Percentiles rank a stretch among this genome's conserved stretches.
These are phyloP conservation scores for Neurospora terricola DNA, from an alignment of 495 filamentous ascomycete species.

Conservation along the genomic window DNA sequence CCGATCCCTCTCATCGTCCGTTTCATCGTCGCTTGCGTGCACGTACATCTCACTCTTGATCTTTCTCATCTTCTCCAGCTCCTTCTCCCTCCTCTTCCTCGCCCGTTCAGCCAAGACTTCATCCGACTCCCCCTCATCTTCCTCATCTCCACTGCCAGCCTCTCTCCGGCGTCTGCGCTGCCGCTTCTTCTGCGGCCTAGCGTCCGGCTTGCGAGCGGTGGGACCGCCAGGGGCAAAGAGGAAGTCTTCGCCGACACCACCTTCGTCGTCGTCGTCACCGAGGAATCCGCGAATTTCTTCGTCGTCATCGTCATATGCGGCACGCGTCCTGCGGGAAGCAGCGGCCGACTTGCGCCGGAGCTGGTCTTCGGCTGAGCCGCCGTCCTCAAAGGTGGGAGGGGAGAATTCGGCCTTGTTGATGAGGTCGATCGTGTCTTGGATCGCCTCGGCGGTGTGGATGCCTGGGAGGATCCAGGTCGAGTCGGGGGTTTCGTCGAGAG, in stretches of 20 bases:
- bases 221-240: slow-evolving; percentile 62
- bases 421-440: slow-evolving; percentile 48
- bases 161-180: slow-evolving; percentile 29
- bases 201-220: slow-evolving; percentile 36
- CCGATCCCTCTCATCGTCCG: slow-evolving; percentile 56
- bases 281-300: slow-evolving; percentile 46
- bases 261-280: slow-evolving; percentile 52
- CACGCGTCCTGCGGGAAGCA: slow-evolving; percentile 24
- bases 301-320: slow-evolving; percentile 52
- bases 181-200: slow-evolving; percentile 34
- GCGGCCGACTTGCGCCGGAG: slow-evolving; percentile 57
- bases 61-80: slow-evolving; percentile 55
- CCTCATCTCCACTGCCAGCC: slow-evolving; percentile 37
- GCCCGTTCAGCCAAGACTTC: slow-evolving; percentile 34
- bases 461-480: slow-evolving; percentile 74
- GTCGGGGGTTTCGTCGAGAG: slow-evolving; percentile 57
- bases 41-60: slow-evolving; percentile 83
- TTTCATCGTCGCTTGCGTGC: slow-evolving; percentile 68
- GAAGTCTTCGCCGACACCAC: slow-evolving; percentile 39
- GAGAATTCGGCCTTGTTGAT: slow-evolving; percentile 65
- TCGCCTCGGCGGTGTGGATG: slow-evolving; percentile 45
- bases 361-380: slow-evolving; percentile 59
- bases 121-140: slow-evolving; percentile 35
- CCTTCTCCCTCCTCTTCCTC: slow-evolving; percentile 42
- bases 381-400: slow-evolving; percentile 63